Conservation (phyloP, 768 basidiomycete genomes). For the Macrolepiota albuminosa region DNA sequence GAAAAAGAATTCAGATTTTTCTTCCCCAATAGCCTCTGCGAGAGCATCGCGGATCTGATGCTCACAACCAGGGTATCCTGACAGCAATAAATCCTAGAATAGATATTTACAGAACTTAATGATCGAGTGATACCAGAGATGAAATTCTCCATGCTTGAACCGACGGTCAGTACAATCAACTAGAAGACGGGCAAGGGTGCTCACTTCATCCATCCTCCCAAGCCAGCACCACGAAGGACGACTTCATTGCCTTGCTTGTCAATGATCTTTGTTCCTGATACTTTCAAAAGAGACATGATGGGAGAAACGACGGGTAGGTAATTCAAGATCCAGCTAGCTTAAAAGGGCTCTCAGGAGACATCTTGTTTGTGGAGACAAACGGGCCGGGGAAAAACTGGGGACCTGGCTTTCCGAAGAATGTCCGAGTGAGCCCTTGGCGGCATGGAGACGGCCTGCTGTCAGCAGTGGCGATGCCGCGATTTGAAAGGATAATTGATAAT, state of each 20-base stretch:
- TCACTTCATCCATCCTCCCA: slow-evolving; percentile 86
- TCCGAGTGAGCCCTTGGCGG: slow-evolving; percentile 2
- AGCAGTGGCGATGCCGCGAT: neutral
- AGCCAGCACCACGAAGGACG: slow-evolving; percentile 67
- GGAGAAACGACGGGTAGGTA: neutral
- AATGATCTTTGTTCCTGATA: slow-evolving; percentile 57
- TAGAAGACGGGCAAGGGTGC: slow-evolving; percentile 22
- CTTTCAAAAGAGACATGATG: slow-evolving; percentile 50
- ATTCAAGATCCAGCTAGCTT: slow-evolving; percentile 2
- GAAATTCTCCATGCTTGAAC: slow-evolving; percentile 68
- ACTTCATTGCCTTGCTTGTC: slow-evolving; percentile 53
- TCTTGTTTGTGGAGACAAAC: neutral
- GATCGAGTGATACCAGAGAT: slow-evolving; percentile 44
- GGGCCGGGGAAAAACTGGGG: slow-evolving; percentile 4
- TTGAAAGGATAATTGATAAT: neutral
- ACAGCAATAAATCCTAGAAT: neutral
- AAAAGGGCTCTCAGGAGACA: slow-evolving; percentile 9
- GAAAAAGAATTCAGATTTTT: slow-evolving; percentile 76
- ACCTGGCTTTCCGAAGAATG: slow-evolving; percentile 16
- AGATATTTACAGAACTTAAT: neutral
- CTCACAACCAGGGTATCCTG: slow-evolving; percentile 79
- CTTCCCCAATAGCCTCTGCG: slow-evolving; percentile 56
- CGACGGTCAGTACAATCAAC: slow-evolving; percentile 4
- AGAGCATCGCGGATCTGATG: slow-evolving; percentile 71
- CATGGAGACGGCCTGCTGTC: neutral